Conservation (phyloP, 345 rosid genomes). For the Geranium brycei region DNA sequence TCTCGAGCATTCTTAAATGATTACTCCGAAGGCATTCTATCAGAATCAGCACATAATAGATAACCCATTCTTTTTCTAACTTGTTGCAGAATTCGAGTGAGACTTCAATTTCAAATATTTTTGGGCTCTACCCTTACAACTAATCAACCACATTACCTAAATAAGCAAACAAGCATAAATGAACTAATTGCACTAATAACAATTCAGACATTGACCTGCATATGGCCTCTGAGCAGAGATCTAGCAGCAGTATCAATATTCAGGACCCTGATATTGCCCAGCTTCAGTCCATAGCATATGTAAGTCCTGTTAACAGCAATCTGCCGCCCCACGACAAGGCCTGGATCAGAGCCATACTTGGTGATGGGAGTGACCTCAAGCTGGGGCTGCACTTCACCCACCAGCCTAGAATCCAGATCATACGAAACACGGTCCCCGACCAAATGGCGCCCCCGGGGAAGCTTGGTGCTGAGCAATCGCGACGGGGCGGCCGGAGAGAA, state of each 20-base stretch:
- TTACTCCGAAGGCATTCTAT: no score
- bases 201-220: constrained; percentile 26
- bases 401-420: constrained; percentile 43
- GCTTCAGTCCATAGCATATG: constrained; percentile 70
- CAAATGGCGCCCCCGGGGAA: constrained; percentile 48
- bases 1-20: no score
- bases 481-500: constrained; percentile 12
- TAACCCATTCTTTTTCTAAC: no score
- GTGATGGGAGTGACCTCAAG: constrained; percentile 72
- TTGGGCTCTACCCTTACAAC: no score
- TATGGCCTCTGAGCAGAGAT: constrained; percentile 61
- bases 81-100: no score
- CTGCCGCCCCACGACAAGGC: constrained; percentile 56
- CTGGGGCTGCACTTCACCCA: constrained; percentile 61
- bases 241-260: constrained; percentile 60
- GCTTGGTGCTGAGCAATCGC: constrained; percentile 43
- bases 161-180: no score
- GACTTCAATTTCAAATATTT: no score
- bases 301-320: constrained; percentile 66
- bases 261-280: constrained; percentile 58
- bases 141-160: no score
- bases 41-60: no score
- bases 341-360: constrained; percentile 58
- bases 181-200: no score
- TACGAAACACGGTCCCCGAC: constrained; percentile 33